Evolutionary conservation across 306 rosid species (phyloP), one percentile per base, ranked within the genome.

Genomic region (Malus asiatica): DNA sequence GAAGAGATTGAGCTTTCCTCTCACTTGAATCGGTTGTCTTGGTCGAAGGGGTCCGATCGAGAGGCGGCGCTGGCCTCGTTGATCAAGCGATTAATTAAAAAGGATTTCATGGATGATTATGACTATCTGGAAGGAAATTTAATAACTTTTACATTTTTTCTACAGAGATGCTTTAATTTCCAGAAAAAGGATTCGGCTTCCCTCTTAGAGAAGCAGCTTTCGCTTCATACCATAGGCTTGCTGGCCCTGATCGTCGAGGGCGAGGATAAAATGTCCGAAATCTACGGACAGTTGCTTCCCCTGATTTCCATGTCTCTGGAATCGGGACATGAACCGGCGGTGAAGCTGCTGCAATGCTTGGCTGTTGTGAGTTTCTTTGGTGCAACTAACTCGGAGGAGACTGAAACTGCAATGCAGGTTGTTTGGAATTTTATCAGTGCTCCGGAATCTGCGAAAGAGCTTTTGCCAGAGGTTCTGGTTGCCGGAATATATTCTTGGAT

Each of bases 401-500:
- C 78, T 23, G 64, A 82, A 59, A 67, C 59, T 18, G 81, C 75
- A 12, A 85, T 85, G 86, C 77, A 61, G 60, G 46, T 76, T 45
- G 52, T 85, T 52, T 82, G 84, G 86, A n/a, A 48, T 22, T 81
- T 76, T 23, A 51, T 82, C 70, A 11, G 20, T 73, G 5, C 20
- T 76, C 73, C 76, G 2, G 48, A 76, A 52, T 55, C 77, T 40
- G 69, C 40, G 12, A 73, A 57, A 22, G 61, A 79, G 55, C 76
- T 27, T 45, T 40, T 55, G 4, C 70, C 78, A 20, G 61, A 65
- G 3, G 59, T 73, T 6, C 61, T 79, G 22, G 69, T 80, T 69
- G 82, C 81, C 3, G 83, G 83, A 53, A 52, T 75, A 40, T 71
- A 74, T 27, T 42, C 86, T 77, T 85, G 89, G 89, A 40, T 69